Percentiles rank a stretch among this genome's conserved stretches.
These are phyloP conservation scores for Umbelopsis vinacea DNA, from an alignment of 192 early-diverging fungal genomes.

Conservation along the genomic window DNA sequence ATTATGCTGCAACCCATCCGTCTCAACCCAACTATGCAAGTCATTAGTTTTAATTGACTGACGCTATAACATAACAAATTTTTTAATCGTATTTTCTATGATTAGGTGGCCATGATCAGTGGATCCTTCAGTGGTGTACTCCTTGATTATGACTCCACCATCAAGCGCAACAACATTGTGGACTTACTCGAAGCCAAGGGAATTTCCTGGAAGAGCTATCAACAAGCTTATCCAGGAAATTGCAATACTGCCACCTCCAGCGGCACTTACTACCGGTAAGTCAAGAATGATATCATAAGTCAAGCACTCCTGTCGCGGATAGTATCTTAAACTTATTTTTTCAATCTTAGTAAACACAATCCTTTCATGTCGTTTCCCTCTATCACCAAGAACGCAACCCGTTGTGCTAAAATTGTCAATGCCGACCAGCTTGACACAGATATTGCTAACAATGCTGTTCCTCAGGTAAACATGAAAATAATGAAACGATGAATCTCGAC, in stretches of 20 bases:
- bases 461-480: constrained; percentile 23
- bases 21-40: constrained; percentile 41
- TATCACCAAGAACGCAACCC: constrained; percentile 56
- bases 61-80: not conserved
- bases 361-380: constrained; percentile 67
- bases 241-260: constrained; percentile 5
- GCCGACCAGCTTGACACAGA: constrained; percentile 59
- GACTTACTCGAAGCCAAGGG: constrained; percentile 61
- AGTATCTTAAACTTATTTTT: no score
- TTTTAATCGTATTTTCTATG: not conserved
- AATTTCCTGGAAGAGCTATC: constrained; percentile 63
- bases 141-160: constrained; percentile 45
- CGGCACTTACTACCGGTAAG: constrained; percentile 15
- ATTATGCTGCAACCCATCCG: constrained; percentile 35
- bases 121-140: constrained; percentile 43
- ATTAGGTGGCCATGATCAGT: constrained; percentile 39
- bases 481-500: no score
- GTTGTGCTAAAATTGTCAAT: constrained; percentile 68
- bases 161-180: constrained; percentile 44
- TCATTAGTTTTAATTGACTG: not conserved
- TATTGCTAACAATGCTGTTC: constrained; percentile 49
- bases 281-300: not conserved
- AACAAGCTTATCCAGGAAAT: constrained; percentile 54
- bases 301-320: not conserved
- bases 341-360: constrained; percentile 65